Conservation (phyloP, 1,139 yeast genomes). For the Geotrichum restrictum region DNA sequence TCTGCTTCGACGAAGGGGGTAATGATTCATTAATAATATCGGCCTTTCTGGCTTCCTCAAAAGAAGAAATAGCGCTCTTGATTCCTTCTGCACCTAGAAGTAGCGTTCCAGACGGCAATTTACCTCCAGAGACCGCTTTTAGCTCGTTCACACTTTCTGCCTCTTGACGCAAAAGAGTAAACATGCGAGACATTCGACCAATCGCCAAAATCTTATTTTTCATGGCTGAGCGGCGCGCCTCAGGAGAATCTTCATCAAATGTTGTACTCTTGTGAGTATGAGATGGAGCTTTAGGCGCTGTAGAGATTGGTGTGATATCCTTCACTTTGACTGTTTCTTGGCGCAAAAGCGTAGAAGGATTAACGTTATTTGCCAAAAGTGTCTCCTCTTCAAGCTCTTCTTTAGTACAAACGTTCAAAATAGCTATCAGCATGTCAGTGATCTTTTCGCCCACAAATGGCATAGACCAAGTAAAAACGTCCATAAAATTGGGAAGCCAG, state of each 20-base stretch:
- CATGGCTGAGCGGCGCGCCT: slow-evolving; percentile 55
- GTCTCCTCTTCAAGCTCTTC: slow-evolving; percentile 85
- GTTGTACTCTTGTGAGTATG: neutral
- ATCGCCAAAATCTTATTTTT: slow-evolving; percentile 91
- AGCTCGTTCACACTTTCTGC: slow-evolving; percentile 81
- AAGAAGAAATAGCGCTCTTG: slow-evolving; percentile 61
- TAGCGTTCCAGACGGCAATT: slow-evolving; percentile 81
- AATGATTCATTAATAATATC: slow-evolving; percentile 82
- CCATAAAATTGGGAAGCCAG: slow-evolving; percentile 96
- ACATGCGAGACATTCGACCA: slow-evolving; percentile 92
- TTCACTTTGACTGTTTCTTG: neutral
- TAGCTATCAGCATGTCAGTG: slow-evolving; percentile 87
- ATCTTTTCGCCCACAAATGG: slow-evolving; percentile 95
- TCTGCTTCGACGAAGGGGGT: slow-evolving; percentile 75
- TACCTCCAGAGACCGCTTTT: slow-evolving; percentile 64
- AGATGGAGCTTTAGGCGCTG: neutral
- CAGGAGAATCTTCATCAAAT: slow-evolving; percentile 21
- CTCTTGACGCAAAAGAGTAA: slow-evolving; percentile 81
- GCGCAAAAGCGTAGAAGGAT: neutral
- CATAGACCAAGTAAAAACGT: slow-evolving; percentile 93
- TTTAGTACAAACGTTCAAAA: slow-evolving; percentile 89
- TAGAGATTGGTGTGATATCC: no score
- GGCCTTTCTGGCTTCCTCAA: slow-evolving; percentile 80
- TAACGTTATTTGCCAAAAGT: slow-evolving; percentile 23
- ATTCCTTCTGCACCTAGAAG: slow-evolving; percentile 81